Conservation (phyloP, 495 filamentous ascomycete genomes). For the Penicillium longicatenatum region DNA sequence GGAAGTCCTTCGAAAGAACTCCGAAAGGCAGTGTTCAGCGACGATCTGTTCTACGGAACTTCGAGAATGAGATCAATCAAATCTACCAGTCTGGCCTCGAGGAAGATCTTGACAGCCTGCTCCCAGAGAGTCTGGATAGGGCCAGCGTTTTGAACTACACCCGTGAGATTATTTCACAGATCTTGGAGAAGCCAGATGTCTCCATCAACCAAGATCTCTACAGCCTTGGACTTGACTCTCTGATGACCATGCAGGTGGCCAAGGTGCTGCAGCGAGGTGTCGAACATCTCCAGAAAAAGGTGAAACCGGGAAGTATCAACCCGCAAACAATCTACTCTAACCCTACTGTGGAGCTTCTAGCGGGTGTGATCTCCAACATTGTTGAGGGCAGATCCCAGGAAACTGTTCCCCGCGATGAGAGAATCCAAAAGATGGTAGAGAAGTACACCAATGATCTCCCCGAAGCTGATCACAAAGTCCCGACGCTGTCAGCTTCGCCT, state of each 20-base stretch:
- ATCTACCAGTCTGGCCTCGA: slow-evolving; percentile 27
- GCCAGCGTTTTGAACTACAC: slow-evolving; percentile 12
- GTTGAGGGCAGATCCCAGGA: slow-evolving; percentile 18
- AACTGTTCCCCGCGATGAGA: slow-evolving; percentile 19
- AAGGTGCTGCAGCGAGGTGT: slow-evolving; percentile 24
- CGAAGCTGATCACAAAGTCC: not conserved
- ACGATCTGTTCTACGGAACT: slow-evolving; percentile 23
- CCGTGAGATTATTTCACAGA: slow-evolving; percentile 10
- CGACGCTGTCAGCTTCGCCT: slow-evolving; percentile 3
- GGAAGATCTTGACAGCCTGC: slow-evolving; percentile 10
- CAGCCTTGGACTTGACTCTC: slow-evolving; percentile 32
- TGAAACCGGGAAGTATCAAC: slow-evolving; percentile 13
- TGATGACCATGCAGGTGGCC: slow-evolving; percentile 36
- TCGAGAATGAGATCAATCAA: slow-evolving; percentile 28
- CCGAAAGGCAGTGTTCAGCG: slow-evolving; percentile 53
- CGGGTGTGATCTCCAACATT: slow-evolving; percentile 18
- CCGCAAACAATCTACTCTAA: slow-evolving; percentile 36
- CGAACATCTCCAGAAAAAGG: slow-evolving; percentile 3
- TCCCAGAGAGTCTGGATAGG: slow-evolving; percentile 17
- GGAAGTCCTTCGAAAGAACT: slow-evolving; percentile 55
- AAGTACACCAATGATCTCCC: slow-evolving; percentile 33
- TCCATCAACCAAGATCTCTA: slow-evolving; percentile 25
- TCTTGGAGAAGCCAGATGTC: slow-evolving; percentile 20
- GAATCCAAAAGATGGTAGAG: slow-evolving; percentile 18
- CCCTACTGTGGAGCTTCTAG: slow-evolving; percentile 29